Evolutionary conservation across 441 rosid species (phyloP), one percentile per base, ranked within the genome.

Genomic region (Erodium trifolium): DNA sequence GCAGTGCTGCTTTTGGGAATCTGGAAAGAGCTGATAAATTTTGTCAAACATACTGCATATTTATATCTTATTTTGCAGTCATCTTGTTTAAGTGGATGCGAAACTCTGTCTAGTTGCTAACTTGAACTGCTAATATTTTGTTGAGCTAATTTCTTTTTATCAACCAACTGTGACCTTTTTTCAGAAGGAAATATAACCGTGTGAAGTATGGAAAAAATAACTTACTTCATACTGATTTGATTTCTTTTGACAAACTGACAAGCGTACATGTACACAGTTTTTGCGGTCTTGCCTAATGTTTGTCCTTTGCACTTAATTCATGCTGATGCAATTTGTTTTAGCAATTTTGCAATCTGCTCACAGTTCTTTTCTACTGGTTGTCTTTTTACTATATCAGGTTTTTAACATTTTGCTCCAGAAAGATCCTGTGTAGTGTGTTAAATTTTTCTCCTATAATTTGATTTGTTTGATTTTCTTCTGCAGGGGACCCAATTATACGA

Each of bases 401-500:
- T 41, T 27, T 12, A 23, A 63, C 14, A 34, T 11, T 65, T 69
- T 47, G 43, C 23, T 29, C 2, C 65, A 57, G 49, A 9, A 57
- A 65, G 45, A 43, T 67, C 23, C 45, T 35, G 35, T 60, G 41
- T 64, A 37, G 45, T 64, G 70, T 29, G 11, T 57, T 71, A 57
- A 10, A 18, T 2, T 35, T 71, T 66, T 16, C 10, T 71, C 51
- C 69, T 51, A 65, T 66, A 67, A 60, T 74, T 72, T 51, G 57
- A 64, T 67, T 10, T 63, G 49, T 75, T 12, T 72, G 55, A 53
- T 69, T 49, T 73, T 65, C 10, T 73, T 55, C 63, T 84, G 23
- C 77, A 94, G 99, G 99, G 99, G 57, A 94, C 99, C 69, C 99
- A 94, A 73, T 76, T 94, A 77, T 94, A 91, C 74, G 97, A 94